phyloP scores from a whole-genome alignment of 169 alveolate genomes.

The Eimeria brunetti region DNA sequence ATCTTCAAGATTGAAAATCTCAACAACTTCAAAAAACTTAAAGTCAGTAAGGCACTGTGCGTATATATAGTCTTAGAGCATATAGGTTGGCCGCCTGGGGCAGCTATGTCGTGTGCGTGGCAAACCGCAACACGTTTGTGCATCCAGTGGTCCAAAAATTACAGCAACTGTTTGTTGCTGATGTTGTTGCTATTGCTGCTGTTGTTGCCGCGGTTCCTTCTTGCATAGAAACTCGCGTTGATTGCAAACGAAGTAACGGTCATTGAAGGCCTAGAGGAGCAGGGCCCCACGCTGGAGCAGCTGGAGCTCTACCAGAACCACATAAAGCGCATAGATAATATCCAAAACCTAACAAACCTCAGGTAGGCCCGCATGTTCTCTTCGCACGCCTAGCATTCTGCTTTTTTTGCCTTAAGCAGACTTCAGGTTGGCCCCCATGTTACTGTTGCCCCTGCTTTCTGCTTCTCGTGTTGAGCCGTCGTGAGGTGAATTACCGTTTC shows the following conservation, averaged over 20 bases:
- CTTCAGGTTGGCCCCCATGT: no score
- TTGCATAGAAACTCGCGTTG: conserved; percentile 69
- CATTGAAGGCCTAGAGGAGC: conserved; percentile 78
- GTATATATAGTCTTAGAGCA: neutral
- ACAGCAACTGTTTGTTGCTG: neutral
- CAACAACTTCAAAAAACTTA: conserved; percentile 62
- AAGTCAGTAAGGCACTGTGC: neutral
- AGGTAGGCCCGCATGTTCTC: conserved; percentile 8
- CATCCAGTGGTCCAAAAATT: neutral
- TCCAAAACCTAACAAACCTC: conserved; percentile 84
- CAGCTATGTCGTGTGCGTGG: neutral
- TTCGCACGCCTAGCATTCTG: neutral
- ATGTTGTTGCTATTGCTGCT: neutral
- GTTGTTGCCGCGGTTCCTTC: neutral
- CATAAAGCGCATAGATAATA: conserved; percentile 88
- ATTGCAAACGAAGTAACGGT: conserved; percentile 77
- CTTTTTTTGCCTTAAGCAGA: neutral
- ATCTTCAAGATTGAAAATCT: conserved; percentile 88
- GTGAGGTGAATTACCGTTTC: neutral
- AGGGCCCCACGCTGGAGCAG: conserved; percentile 85
- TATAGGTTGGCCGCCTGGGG: neutral
- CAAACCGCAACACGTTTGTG: neutral
- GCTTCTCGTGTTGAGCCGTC: neutral
- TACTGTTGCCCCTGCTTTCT: neutral
- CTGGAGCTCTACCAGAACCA: conserved; percentile 93